Base-by-base conservation (phyloP, 2,329 filamentous ascomycete genomes). In the Dactylonectria estremocensis region DNA sequence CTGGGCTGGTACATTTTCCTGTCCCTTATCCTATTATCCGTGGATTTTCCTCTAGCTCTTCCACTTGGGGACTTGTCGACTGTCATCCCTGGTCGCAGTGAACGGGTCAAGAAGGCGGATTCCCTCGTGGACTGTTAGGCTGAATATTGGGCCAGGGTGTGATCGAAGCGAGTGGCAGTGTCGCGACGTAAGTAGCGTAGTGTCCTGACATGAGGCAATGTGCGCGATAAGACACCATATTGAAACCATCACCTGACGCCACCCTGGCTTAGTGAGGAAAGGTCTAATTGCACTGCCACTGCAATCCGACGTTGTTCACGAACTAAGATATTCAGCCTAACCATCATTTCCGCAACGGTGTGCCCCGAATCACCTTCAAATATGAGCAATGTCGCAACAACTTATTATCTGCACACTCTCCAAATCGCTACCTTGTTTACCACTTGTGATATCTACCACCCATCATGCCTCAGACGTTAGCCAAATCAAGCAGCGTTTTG, bases 381-480 rank as follows among this genome's bases (percentile, higher is more conserved):
- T 40, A 40, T 5, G 37, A 40, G 13, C 2, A 16, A 14, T 16
- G 6, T 11, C 37, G 37, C 37, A 16, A 14, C 16, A 11, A 3
- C 3, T 13, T 40, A 14, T 16, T 14, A 40, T 14, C 14, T 14
- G 14, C 13, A 40, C 14, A 14, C 14, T 16, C 37, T 14, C 14
- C 13, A 4, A 13, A 24, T 22, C 3, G 14, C 10, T 2, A 2
- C 18, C 20, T 49, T 22, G 5, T 49, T 49, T 20, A 7, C 6
- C 43, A 22, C 11, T 22, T 2, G 18, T 8, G 20, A 24, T 5
- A 49, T 50, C 22, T 3, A 3, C 14, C 22, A 3, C 16, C 16
- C 63, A 33, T 40, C 28, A 68, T 68, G 61, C 66, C 66, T 6
- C 56, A 9, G 35, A 65, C 66, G 4, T 9, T 10, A 28, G 5